These are phyloP conservation scores for Coniella lustricola DNA, from an alignment of 2,329 filamentous ascomycete species.

Conservation along the genomic window DNA sequence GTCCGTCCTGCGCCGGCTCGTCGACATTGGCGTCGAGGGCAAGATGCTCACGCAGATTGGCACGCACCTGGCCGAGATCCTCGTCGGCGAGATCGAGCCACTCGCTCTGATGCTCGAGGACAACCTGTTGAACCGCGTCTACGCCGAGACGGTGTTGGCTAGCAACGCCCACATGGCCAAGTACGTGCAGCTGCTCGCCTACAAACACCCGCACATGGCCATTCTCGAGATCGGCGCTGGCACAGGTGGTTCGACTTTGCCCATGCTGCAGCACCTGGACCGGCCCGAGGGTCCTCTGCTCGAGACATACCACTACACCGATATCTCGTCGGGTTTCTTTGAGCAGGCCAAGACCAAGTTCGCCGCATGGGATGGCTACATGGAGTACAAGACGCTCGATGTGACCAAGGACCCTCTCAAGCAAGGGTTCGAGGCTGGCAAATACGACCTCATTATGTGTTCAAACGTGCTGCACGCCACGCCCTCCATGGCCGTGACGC, in stretches of 20 bases:
- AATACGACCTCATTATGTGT: constrained; percentile 27
- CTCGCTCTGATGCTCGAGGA: constrained; percentile 11
- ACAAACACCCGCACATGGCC: constrained; percentile 1
- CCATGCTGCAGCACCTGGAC: constrained; percentile 11
- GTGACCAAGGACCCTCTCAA: constrained; percentile 20
- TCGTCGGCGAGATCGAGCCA: constrained; percentile 4
- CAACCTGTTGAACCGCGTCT: neutral
- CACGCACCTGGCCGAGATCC: neutral
- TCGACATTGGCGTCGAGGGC: constrained; percentile 11
- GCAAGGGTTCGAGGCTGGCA: constrained; percentile 25
- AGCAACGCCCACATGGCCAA: constrained; percentile 1
- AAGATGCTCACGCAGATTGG: constrained; percentile 6
- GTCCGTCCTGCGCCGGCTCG: constrained; percentile 7
- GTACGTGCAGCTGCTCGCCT: constrained; percentile 2
- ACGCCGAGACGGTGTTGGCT: constrained; percentile 7
- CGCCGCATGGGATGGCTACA: constrained; percentile 17
- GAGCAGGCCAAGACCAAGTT: constrained; percentile 27
- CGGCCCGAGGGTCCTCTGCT: constrained; percentile 3
- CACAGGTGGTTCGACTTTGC: constrained; percentile 19
- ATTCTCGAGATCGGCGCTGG: constrained; percentile 15
- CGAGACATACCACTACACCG: constrained; percentile 34
- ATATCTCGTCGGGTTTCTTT: constrained; percentile 33
- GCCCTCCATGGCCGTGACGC: constrained; percentile 16
- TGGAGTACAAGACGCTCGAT: constrained; percentile 24
- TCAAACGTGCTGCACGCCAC: constrained; percentile 26